Evolutionary conservation across 192 early-diverging fungal genomes (phyloP), one percentile per base, ranked within the genome.

Genomic region (Gryganskiella cystojenkinii): DNA sequence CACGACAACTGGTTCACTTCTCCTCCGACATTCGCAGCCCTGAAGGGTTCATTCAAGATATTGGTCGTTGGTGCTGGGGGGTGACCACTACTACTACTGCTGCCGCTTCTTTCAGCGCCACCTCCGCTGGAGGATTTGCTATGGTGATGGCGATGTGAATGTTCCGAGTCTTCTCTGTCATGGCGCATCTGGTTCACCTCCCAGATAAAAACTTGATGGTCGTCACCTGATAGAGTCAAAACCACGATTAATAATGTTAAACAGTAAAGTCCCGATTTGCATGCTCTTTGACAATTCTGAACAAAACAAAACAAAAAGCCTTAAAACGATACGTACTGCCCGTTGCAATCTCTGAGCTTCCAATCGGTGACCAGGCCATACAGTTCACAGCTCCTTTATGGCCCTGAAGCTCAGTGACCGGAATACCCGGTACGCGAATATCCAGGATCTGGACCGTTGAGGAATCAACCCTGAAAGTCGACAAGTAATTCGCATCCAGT

Each of bases 161-260:
- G 59, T 27, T 55, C 70, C 65, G 80, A 2, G 64, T 81, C 40
- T 59, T 80, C 60, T 58, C 72, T 45, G 56, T 88, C 80, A 51
- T 61, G 71, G 70, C 66, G 84, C 57, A 58, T 76, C 66, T 69
- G 84, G 60, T 68, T 88, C 69, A 98, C 88, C 71, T 98, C 94
- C 98, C 97, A 98, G 19, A 98, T 92, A 30, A 98, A 82, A 8
- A 97, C 94, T 55, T 95, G 92, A 24, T 84, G 80, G 80, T 98
- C 98, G 30, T 96, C 95, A 31, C 90, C 96, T 94, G 58, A 58
- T 27, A 37, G 22, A 52, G 54, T 47, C 3, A 22, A 51, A 4
- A 4, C 15, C n/a, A 49, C 20, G 3, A 42, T 44, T 44, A 15
- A n/a, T 51, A 30, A 42, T 64, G 24, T 37, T 37, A 15, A 45